Evolutionary conservation across 164 flowering plant genomes (phyloP).

Genomic region (Annona squamosa): DNA sequence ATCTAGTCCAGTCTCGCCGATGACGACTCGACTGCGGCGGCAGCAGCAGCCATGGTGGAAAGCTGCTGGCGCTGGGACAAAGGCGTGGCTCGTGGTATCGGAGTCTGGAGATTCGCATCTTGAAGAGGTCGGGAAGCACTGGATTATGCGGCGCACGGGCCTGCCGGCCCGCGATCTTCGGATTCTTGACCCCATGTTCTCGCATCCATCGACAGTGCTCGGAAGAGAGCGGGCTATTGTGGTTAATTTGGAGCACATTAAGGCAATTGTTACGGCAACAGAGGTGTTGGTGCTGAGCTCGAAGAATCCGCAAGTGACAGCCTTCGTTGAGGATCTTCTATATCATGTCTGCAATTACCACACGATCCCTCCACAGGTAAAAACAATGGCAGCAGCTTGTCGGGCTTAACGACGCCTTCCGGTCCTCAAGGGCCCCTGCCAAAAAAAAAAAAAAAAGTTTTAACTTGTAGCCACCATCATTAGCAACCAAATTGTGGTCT

Average conservation of each 20-base stretch:
- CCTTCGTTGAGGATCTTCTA: conserved; percentile 31
- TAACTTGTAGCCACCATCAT: too few species aligned
- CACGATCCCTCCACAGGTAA: conserved; percentile 12
- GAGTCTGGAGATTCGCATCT: conserved; percentile 25
- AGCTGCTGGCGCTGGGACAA: conserved; percentile 8
- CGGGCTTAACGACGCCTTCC: too few species aligned
- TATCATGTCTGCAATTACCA: conserved; percentile 16
- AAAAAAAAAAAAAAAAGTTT: too few species aligned
- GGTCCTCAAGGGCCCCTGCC: too few species aligned
- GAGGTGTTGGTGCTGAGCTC: conserved; percentile 31
- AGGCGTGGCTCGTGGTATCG: conserved; percentile 35
- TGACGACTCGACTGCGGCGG: background rate
- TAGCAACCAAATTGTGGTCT: too few species aligned
- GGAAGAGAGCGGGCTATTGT: conserved; percentile 36
- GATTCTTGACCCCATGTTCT: conserved; percentile 27
- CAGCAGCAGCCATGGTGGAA: conserved; percentile 13
- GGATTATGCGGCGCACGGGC: conserved; percentile 33
- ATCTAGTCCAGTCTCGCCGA: background rate
- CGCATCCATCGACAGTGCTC: conserved; percentile 27
- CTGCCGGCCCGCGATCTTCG: conserved; percentile 31
- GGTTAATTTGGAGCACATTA: conserved; percentile 35
- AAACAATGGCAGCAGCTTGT: background rate
- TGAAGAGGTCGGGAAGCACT: conserved; percentile 28
- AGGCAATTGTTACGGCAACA: conserved; percentile 31
- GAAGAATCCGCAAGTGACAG: conserved; percentile 25